Evolutionary conservation across 73 alveolate genomes (phyloP).

Genomic region (Tetrahymena thermophila): DNA sequence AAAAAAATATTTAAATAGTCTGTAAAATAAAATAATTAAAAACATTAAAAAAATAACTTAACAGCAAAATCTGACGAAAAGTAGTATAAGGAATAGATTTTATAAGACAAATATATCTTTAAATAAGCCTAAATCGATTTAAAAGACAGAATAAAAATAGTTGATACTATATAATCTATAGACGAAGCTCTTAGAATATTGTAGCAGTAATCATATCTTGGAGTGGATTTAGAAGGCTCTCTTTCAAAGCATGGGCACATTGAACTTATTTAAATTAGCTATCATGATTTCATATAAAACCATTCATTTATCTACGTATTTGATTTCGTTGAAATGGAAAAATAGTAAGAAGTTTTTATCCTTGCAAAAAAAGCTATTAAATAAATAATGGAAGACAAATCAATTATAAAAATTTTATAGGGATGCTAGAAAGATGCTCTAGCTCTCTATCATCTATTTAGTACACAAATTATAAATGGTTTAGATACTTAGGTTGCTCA

Average conservation of each 20-base stretch:
- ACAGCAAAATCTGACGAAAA: background rate
- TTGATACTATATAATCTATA: background rate
- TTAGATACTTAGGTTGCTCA: background rate
- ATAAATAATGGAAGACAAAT: background rate
- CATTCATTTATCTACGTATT: background rate
- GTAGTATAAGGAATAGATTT: background rate
- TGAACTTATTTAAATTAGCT: background rate
- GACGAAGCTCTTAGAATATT: background rate
- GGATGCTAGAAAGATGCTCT: background rate
- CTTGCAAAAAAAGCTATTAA: background rate
- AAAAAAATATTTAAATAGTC: background rate
- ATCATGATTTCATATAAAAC: background rate
- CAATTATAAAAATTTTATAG: background rate
- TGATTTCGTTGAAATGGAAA: background rate
- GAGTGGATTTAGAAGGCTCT: background rate
- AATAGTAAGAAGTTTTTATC: background rate
- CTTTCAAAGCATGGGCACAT: background rate
- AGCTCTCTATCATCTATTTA: background rate
- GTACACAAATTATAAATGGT: background rate
- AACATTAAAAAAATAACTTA: background rate
- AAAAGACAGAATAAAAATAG: background rate
- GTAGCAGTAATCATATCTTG: background rate
- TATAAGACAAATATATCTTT: background rate
- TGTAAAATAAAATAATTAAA: background rate
- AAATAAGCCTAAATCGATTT: background rate